Evolutionary conservation across 2,329 filamentous ascomycete species (phyloP), one percentile per base, ranked within the genome.

Genomic region (Fusarium annulatum): DNA sequence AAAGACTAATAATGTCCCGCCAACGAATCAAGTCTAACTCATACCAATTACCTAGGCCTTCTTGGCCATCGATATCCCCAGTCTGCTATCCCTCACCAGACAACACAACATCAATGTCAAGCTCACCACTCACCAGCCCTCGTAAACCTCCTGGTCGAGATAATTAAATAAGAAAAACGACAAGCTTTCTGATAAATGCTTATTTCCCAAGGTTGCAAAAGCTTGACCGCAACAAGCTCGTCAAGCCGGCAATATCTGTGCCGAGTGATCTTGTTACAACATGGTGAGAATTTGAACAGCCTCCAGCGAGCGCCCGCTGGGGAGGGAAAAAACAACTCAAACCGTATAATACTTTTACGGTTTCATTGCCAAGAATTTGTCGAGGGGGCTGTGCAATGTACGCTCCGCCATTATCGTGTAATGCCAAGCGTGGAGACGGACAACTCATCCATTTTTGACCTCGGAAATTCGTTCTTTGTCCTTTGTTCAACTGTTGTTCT

Each of bases 381-480:
- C n/a, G 42, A 58, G 58, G 64, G 68, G 72, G 71, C 72, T 72
- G 58, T 70, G 58, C 64, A 61, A 58, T 62, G 55, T 55, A 62
- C 42, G 45, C 58, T 49, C 52, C 39, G 45, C 43, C 58, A 58
- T 69, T 53, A 41, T 61, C 66, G 66, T 74, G 57, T 70, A 74
- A 66, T 74, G 72, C 72, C 72, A 74, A 74, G 72, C 45, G 62
- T 67, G 71, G 66, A 45, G 39, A 67, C 42, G 56, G 49, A 68
- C 71, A 73, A 74, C 71, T 73, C 65, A 73, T 51, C 23, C 34
- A 23, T 56, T 36, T 56, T 42, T 48, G 15, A 49, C 57, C 30
- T 53, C 30, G 43, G 18, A 19, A 33, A n/a, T 43, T 36, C 49
- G 36, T 30, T 62, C 41, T 39, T 15, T 33, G 26, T 36, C 28